Percentiles rank a stretch among this genome's conserved stretches.
phyloP scores from a whole-genome alignment of 2,329 filamentous ascomycete genomes.

The Aspergillus texensis region DNA sequence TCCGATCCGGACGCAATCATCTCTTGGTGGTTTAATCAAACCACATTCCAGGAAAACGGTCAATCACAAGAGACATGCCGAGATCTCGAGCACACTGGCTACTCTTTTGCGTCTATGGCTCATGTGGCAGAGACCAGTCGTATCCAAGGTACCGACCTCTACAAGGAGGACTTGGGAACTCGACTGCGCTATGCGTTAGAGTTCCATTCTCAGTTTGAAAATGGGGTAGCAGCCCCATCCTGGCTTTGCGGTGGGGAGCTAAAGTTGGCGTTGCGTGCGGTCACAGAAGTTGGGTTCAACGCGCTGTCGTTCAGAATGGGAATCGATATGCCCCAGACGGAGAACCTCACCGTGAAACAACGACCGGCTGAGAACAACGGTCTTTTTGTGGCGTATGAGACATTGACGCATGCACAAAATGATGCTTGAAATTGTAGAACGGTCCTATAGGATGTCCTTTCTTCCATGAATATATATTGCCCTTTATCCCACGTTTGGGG shows the following conservation, averaged over 20 bases:
- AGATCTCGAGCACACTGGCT: neutral
- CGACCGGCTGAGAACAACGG: neutral
- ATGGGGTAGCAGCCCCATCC: neutral
- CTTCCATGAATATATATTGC: too few species aligned
- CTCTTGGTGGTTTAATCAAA: neutral
- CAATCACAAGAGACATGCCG: slow-evolving; percentile 1
- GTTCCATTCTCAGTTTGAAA: neutral
- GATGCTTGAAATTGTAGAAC: neutral
- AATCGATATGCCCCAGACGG: neutral
- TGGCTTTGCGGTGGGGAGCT: neutral
- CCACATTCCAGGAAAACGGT: neutral
- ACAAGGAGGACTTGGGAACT: neutral
- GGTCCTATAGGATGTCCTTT: neutral
- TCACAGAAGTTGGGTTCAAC: neutral
- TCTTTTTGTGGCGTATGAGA: neutral
- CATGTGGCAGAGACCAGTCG: slow-evolving; percentile 1
- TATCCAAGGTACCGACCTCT: neutral
- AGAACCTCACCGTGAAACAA: neutral
- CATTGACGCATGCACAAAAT: slow-evolving; percentile 1
- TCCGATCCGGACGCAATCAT: neutral
- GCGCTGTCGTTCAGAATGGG: neutral
- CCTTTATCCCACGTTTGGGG: too few species aligned
- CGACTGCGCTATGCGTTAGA: neutral
- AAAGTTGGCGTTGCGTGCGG: neutral
- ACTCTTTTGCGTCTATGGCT: neutral